These are phyloP conservation scores for Wickerhamomyces tratensis DNA, from an alignment of 805 yeast genomes.

Conservation along the genomic window DNA sequence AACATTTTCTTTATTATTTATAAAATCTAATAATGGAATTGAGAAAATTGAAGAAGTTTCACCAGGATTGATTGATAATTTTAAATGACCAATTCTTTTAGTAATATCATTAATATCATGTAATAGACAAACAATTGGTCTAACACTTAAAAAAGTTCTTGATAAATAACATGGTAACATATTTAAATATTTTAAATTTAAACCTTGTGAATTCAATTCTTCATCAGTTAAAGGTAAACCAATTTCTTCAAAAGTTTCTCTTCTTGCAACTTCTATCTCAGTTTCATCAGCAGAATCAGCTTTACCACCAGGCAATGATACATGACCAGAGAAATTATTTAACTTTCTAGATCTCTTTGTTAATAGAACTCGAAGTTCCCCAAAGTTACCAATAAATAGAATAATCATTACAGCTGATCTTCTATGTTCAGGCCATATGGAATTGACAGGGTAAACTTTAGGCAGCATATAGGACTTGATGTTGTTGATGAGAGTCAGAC, in stretches of 20 bases:
- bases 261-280: conserved; percentile 64
- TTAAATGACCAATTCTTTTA: conserved; percentile 20
- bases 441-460: conserved; percentile 16
- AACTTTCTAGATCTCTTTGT: conserved; percentile 69
- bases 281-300: conserved; percentile 61
- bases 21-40: conserved; percentile 57
- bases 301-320: conserved; percentile 90
- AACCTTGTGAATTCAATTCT: conserved; percentile 34
- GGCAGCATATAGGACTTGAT: conserved; percentile 9
- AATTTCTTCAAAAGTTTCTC: conserved; percentile 85
- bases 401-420: conserved; percentile 75
- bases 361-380: conserved; percentile 68
- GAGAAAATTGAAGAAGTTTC: conserved; percentile 66
- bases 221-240: conserved; percentile 51
- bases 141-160: conserved; percentile 72
- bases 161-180: conserved; percentile 74
- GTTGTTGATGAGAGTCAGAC: conserved; percentile 9
- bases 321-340: conserved; percentile 78
- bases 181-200: conserved; percentile 49
- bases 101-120: conserved; percentile 20
- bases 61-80: conserved; percentile 58
- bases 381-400: conserved; percentile 60
- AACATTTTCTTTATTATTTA: conserved; percentile 7
- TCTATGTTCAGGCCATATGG: conserved; percentile 66
- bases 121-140: conserved; percentile 68